phyloP scores from a whole-genome alignment of 2,329 filamentous ascomycete species.

The Fusarium sp. region DNA sequence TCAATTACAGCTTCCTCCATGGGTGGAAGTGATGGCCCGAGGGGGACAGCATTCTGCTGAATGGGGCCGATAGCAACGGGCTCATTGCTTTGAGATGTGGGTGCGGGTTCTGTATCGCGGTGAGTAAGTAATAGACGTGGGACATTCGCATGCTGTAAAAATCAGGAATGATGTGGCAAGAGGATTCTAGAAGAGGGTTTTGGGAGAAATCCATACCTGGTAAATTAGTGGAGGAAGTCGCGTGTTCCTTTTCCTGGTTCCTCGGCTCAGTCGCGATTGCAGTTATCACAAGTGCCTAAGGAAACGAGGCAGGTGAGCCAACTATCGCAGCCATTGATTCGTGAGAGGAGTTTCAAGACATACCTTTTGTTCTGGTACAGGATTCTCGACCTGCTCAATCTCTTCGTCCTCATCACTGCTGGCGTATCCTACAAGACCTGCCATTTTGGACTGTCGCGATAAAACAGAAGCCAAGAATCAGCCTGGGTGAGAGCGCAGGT shows the following conservation, averaged over 20 bases:
- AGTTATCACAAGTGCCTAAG: slow-evolving; percentile 12
- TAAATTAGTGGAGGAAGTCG: neutral
- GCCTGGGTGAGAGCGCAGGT: slow-evolving; percentile 7
- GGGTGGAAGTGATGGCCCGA: slow-evolving; percentile 53
- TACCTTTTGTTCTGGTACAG: slow-evolving; percentile 21
- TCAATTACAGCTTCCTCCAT: slow-evolving; percentile 37
- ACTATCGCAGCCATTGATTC: neutral
- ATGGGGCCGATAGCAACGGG: slow-evolving; percentile 42
- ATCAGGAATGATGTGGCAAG: neutral
- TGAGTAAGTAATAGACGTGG: neutral
- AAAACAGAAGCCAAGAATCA: neutral
- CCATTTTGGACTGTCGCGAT: slow-evolving; percentile 46
- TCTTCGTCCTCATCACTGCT: slow-evolving; percentile 62
- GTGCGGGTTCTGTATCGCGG: slow-evolving; percentile 6
- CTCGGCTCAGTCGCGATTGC: slow-evolving; percentile 2
- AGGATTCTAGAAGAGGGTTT: neutral
- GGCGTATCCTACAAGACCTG: slow-evolving; percentile 58
- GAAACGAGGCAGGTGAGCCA: slow-evolving; percentile 9
- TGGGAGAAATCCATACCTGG: slow-evolving; percentile 8
- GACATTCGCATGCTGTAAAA: neutral
- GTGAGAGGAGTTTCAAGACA: neutral
- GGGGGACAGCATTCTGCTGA: slow-evolving; percentile 44
- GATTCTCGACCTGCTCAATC: slow-evolving; percentile 22
- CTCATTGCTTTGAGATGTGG: slow-evolving; percentile 15
- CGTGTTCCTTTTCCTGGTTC: slow-evolving; percentile 3